Conservation (phyloP, 2,329 filamentous ascomycete species). For the Aspergillus sp. region DNA sequence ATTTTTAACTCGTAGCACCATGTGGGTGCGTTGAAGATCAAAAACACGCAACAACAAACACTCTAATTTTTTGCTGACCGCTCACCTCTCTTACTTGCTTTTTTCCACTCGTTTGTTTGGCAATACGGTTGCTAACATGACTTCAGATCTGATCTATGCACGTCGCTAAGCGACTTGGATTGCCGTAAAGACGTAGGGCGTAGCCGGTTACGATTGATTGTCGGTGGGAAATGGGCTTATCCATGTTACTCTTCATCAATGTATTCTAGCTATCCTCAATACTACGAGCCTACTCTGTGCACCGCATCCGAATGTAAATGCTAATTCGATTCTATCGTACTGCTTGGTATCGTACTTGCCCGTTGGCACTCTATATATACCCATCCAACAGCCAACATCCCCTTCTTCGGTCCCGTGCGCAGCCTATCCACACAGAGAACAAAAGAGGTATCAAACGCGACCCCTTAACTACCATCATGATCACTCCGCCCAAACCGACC, state of each 20-base stretch:
- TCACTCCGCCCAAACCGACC: conserved; percentile 61
- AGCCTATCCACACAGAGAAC: neutral
- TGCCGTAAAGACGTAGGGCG: too few species aligned
- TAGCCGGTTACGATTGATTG: too few species aligned
- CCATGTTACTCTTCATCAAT: too few species aligned
- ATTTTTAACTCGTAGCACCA: conserved; percentile 65
- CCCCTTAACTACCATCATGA: conserved; percentile 22
- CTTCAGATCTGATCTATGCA: neutral
- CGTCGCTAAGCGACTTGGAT: neutral
- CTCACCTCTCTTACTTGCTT: conserved; percentile 9
- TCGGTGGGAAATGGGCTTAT: too few species aligned
- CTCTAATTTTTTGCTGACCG: conserved; percentile 72
- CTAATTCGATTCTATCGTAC: too few species aligned
- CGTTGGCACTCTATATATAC: too few species aligned
- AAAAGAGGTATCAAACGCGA: neutral
- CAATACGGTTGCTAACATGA: conserved; percentile 5
- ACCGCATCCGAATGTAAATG: too few species aligned
- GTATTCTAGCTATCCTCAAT: too few species aligned
- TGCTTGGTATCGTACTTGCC: too few species aligned
- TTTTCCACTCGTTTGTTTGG: neutral
- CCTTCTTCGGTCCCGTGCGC: too few species aligned
- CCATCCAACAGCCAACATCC: too few species aligned
- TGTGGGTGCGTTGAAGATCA: conserved; percentile 52
- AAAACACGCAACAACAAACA: conserved; percentile 62
- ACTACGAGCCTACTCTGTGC: too few species aligned